Conservation (phyloP, 2,329 filamentous ascomycete species). For the Beauveria medogensis region DNA sequence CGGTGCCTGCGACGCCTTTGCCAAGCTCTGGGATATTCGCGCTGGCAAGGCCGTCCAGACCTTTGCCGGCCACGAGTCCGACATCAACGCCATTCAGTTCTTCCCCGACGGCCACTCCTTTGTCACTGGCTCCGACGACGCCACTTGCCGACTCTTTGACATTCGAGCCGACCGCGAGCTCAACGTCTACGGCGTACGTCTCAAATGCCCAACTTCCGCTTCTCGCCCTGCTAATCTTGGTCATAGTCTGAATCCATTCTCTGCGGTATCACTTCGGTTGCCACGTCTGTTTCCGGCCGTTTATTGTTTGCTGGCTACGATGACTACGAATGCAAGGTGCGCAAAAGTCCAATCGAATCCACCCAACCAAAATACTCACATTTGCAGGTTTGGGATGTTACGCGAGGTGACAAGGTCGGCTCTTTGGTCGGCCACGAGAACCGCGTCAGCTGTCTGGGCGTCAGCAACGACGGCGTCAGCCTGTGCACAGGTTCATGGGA, state of each 20-base stretch:
- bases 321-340: constrained; percentile 99
- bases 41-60: constrained; percentile 98
- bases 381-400: constrained; percentile 90
- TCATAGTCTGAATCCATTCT: constrained; percentile 87
- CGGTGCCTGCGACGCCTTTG: constrained; percentile 97
- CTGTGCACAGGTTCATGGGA: constrained; percentile 99
- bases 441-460: constrained; percentile 94
- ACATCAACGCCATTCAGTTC: constrained; percentile 99
- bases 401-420: constrained; percentile 92
- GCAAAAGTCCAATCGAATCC: constrained; percentile 18
- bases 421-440: constrained; percentile 97
- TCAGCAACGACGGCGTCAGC: constrained; percentile 98
- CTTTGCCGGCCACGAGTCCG: constrained; percentile 95
- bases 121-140: constrained; percentile 94
- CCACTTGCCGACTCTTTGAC: constrained; percentile 93
- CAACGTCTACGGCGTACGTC: constrained; percentile 59
- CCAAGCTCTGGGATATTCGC: constrained; percentile 97
- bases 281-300: constrained; percentile 92
- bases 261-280: constrained; percentile 96
- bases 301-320: constrained; percentile 96
- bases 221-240: constrained; percentile 14
- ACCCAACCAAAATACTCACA: constrained; percentile 12
- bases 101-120: constrained; percentile 99
- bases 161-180: constrained; percentile 85
- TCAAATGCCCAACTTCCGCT: neutral